Base-by-base conservation (phyloP, 2,329 filamentous ascomycete species). In the Penicillium glabrum region DNA sequence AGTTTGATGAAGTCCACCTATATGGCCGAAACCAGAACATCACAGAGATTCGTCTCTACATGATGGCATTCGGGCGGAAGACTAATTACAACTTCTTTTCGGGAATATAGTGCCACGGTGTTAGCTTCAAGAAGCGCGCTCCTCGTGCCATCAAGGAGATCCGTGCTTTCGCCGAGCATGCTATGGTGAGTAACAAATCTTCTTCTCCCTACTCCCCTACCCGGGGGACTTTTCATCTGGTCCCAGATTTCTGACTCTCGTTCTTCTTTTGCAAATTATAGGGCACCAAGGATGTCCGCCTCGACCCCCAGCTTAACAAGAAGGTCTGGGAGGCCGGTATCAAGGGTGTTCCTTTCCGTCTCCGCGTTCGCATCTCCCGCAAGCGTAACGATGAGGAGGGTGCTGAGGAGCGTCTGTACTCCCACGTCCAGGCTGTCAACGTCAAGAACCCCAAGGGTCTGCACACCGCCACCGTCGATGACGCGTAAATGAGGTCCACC, bases 381-480 rank as follows among this genome's bases (percentile, higher is more conserved):
- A 96, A 96, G 89, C 91, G 95, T 88, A 99, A 99, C 84, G 95
- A 99, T 81, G 95, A 98, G 86, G 95, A 99, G 84, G 91, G 91
- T 75, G 95, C 96, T 79, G 96, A 96, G 86, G 91, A 99, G 88
- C 96, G 96, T 87, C 89, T 99, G 69, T 99, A 98, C 89, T 95
- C 90, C 81, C 97, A 96, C 83, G 95, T 99, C 72, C 93, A 99
- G 88, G 95, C 95, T 73, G 95, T 99, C 79, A 97, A 97, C 82
- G 93, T 98, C 79, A 96, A 98, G 91, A 90, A 96, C 83, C 88
- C 92, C 81, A 98, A 97, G 91, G 93, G 95, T 80, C 89, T 99
- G 72, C 87, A 90, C 77, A 99, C 95, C 70, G 87, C 89, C 72
- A 85, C 96, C 73, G 93, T 99, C 62, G 86, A 88, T 76, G 84